Percentiles rank a stretch among this genome's conserved stretches.
These are phyloP conservation scores for Termitomyces sp. DNA, from an alignment of 768 basidiomycete species.

Conservation along the genomic window DNA sequence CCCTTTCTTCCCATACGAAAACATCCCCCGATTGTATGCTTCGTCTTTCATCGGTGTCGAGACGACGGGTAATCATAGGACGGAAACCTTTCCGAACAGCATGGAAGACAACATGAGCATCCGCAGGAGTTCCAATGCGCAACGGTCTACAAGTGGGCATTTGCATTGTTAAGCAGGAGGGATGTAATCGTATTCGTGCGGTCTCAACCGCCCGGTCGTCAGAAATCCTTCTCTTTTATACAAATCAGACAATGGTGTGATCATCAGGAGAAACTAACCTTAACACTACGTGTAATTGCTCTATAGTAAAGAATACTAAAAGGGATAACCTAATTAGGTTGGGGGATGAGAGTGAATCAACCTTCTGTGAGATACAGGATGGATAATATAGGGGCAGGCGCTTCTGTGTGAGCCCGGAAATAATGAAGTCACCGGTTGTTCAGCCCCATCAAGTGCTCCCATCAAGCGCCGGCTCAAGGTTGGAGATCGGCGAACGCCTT, in stretches of 20 bases:
- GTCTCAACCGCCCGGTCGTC: neutral
- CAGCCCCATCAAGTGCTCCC: neutral
- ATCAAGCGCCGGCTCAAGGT: neutral
- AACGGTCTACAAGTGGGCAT: slow-evolving; percentile 61
- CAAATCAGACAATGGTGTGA: slow-evolving; percentile 11
- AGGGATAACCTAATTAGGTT: neutral
- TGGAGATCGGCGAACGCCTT: neutral
- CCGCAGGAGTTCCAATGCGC: slow-evolving; percentile 56
- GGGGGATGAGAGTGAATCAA: neutral
- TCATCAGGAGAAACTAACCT: slow-evolving; percentile 16
- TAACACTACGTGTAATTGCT: slow-evolving; percentile 18
- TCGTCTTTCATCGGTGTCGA: slow-evolving; percentile 73
- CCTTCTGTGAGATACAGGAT: neutral
- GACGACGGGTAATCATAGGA: slow-evolving; percentile 63
- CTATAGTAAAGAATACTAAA: slow-evolving; percentile 2
- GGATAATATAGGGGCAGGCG: neutral
- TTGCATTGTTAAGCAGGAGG: slow-evolving; percentile 37
- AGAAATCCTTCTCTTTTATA: slow-evolving; percentile 12
- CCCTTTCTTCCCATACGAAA: slow-evolving; percentile 82
- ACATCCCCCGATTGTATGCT: slow-evolving; percentile 66
- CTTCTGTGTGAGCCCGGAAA: neutral
- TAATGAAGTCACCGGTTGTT: neutral
- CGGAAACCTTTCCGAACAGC: slow-evolving; percentile 53
- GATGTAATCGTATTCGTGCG: neutral
- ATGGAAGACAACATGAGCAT: slow-evolving; percentile 73